Evolutionary conservation across 495 filamentous ascomycete genomes (phyloP).

Genomic region (Penicillium egyptiacum): DNA sequence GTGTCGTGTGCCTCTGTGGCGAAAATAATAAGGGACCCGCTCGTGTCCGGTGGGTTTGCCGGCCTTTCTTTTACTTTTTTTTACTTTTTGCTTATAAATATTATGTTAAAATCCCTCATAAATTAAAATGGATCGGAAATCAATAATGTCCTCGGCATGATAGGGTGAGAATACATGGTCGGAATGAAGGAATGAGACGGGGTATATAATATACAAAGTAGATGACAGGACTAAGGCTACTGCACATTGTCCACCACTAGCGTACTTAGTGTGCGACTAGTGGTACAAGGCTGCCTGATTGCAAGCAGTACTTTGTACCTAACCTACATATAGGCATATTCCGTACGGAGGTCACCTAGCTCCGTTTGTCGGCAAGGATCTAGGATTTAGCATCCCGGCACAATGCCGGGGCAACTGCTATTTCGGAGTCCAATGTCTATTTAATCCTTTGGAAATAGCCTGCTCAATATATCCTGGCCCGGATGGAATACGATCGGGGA

Average conservation of each 20-base stretch:
- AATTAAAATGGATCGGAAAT: slow-evolving; percentile 1
- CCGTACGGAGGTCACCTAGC: not conserved
- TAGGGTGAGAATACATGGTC: not conserved
- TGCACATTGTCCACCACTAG: not conserved
- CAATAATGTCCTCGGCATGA: not conserved
- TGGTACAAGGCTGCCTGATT: not conserved
- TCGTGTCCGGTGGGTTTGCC: not conserved
- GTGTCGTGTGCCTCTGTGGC: slow-evolving; percentile 5
- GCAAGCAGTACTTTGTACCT: not conserved
- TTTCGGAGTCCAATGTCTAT: not conserved
- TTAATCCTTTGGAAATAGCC: slow-evolving; percentile 1
- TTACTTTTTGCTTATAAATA: not conserved
- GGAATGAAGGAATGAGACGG: not conserved
- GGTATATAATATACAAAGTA: not conserved
- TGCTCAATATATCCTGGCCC: not conserved
- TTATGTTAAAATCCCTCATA: not conserved
- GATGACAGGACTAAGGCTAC: not conserved
- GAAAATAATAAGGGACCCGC: not conserved
- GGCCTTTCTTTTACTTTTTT: not conserved
- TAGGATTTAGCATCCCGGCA: not conserved
- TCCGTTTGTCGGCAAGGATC: not conserved
- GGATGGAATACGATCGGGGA: not conserved
- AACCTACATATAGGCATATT: not conserved
- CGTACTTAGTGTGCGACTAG: not conserved
- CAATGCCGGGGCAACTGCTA: slow-evolving; percentile 4